Base-by-base conservation (phyloP, 345 rosid genomes). In the Rubroshorea leprosula region DNA sequence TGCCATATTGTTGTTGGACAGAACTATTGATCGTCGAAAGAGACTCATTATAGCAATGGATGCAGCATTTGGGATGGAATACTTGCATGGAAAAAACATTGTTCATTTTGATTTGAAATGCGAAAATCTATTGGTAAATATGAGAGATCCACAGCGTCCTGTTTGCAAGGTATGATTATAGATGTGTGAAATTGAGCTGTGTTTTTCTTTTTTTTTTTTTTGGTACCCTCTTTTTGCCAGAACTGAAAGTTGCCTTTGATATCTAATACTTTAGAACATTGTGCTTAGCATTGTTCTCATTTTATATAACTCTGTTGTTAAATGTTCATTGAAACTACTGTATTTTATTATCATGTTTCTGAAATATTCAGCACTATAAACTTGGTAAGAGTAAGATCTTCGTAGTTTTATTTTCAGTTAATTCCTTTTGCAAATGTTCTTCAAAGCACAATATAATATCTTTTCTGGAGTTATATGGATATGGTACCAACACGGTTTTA, bases 121-220 rank as follows among this genome's bases (percentile, higher is more conserved):
- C 57, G 99, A 89, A 72, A 93, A 93, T 68, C 85, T 93, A 66
- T 74, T 89, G 20, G 97, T 93, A 60, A 93, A 93, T 78, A 93
- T 93, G 99, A 82, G 97, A 80, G 99, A 93, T 71, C 96, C 99
- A 8, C 99, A 93, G 65, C 85, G 96, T 54, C 97, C 99, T 20
- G 75, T 93, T 55, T 93, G 97, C 82, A 93, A 93, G 99, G 97
- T 83, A 72, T 31, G 64, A 38, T 24, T 60, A 46, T 21, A 19
- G 21, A 17, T 45, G 48, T 44, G 44, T 55, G 52, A 18, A 21
- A 64, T 56, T 7, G 23, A n/a, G 61, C 55, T 38, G 71, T 43
- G 24, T 38, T 67, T 45, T 51, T 13, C 16, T 11, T 22, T 18
- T 62, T 59, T n/a, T n/a, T n/a, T n/a, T n/a, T n/a, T n/a, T n/a